Percentiles rank a stretch among this genome's conserved stretches.
phyloP scores from a whole-genome alignment of 2,329 filamentous ascomycete species.

The Colletotrichum acutatum region DNA sequence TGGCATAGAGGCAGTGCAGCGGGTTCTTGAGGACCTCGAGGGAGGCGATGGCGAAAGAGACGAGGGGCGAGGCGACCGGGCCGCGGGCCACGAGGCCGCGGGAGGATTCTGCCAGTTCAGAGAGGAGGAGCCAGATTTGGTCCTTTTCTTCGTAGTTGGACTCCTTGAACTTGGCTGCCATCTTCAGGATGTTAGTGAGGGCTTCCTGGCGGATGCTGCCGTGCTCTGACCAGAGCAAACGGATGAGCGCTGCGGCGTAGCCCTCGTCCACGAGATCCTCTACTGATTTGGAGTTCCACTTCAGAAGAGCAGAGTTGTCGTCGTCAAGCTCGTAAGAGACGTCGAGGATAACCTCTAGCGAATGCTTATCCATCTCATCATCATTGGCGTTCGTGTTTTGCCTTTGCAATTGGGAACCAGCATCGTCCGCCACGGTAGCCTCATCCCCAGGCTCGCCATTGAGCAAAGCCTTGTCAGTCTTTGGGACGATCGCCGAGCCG shows the following conservation, averaged over 20 bases:
- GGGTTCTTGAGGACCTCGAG: constrained; percentile 80
- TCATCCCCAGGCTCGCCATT: constrained; percentile 1
- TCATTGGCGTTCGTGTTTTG: background rate
- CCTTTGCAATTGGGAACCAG: background rate
- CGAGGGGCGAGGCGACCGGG: constrained; percentile 77
- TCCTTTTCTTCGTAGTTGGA: constrained; percentile 81
- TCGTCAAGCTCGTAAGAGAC: constrained; percentile 57
- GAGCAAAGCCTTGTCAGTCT: constrained; percentile 2
- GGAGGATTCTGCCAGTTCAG: constrained; percentile 82
- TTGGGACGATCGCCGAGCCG: background rate
- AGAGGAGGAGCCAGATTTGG: constrained; percentile 82
- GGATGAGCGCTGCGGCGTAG: constrained; percentile 74
- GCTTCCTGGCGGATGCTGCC: constrained; percentile 83
- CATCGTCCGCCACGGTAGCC: background rate
- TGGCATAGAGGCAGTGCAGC: constrained; percentile 84
- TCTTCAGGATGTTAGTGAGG: constrained; percentile 73
- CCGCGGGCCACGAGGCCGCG: constrained; percentile 62
- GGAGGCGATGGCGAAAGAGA: constrained; percentile 79
- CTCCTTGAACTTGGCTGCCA: constrained; percentile 70
- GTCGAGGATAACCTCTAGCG: constrained; percentile 64
- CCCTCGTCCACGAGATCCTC: constrained; percentile 85
- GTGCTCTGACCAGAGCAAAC: constrained; percentile 81
- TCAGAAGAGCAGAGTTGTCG: constrained; percentile 64
- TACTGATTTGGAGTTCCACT: constrained; percentile 81
- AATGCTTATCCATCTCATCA: constrained; percentile 47